Conservation (phyloP, 257 asterid species). For the Verbascum thapsus region DNA sequence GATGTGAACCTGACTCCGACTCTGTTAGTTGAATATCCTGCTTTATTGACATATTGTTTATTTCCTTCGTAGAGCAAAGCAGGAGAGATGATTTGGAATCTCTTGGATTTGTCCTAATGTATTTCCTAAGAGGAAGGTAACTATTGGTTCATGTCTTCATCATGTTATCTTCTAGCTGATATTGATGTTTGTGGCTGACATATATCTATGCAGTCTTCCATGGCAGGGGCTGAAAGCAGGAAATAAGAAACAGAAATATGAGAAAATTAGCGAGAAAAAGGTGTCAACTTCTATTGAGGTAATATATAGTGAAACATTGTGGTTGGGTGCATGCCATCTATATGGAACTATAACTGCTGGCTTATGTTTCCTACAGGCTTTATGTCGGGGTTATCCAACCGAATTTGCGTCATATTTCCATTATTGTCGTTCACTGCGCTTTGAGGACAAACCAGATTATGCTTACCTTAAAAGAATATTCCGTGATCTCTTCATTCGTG, state of each 20-base stretch:
- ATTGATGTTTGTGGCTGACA: slow-evolving; percentile 40
- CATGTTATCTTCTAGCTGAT: slow-evolving; percentile 28
- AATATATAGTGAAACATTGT: slow-evolving; percentile 26
- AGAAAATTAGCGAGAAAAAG: slow-evolving; percentile 90
- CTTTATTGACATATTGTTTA: slow-evolving; percentile 24
- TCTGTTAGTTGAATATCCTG: background rate
- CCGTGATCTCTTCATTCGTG: slow-evolving; percentile 97
- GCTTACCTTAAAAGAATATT: slow-evolving; percentile 94
- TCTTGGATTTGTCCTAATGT: slow-evolving; percentile 93
- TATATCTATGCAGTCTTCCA: slow-evolving; percentile 69
- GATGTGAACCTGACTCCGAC: slow-evolving; percentile 18
- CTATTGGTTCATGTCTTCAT: background rate
- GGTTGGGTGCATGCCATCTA: slow-evolving; percentile 21
- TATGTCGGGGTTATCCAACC: slow-evolving; percentile 89
- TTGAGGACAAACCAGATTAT: slow-evolving; percentile 95
- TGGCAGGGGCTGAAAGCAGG: slow-evolving; percentile 99
- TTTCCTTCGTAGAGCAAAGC: slow-evolving; percentile 71
- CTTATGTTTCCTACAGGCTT: slow-evolving; percentile 49
- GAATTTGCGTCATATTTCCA: slow-evolving; percentile 97
- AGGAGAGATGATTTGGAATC: slow-evolving; percentile 99
- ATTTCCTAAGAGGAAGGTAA: slow-evolving; percentile 94
- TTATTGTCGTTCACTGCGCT: slow-evolving; percentile 93
- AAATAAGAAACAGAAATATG: slow-evolving; percentile 92
- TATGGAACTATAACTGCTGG: slow-evolving; percentile 24
- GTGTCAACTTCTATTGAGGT: slow-evolving; percentile 98